These are phyloP conservation scores for Arxiozyma bovina DNA, from an alignment of 1,139 yeast species.

Conservation along the genomic window DNA sequence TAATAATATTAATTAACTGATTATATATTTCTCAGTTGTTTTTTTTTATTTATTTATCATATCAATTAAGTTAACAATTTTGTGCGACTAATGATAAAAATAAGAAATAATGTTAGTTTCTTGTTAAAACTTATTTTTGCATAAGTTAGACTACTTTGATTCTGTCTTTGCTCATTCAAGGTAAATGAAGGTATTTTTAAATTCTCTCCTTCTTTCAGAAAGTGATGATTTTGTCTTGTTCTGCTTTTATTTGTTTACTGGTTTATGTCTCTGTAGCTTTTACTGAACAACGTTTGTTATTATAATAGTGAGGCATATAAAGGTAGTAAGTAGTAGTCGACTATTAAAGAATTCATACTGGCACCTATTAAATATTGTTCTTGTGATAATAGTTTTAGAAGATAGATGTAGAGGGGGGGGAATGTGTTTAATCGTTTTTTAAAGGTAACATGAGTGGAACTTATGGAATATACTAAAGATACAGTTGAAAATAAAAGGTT, in stretches of 20 bases:
- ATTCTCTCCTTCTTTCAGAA: no score
- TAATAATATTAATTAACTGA: constrained; percentile 4
- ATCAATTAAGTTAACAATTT: background rate
- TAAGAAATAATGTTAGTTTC: no score
- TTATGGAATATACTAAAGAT: background rate
- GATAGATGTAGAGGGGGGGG: background rate
- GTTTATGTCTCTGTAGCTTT: background rate
- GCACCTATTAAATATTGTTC: no score
- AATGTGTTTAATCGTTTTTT: background rate
- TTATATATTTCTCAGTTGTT: background rate
- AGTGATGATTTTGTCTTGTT: background rate
- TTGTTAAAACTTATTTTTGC: background rate
- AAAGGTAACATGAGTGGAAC: background rate
- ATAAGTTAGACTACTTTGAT: no score
- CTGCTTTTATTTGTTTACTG: no score
- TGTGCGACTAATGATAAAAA: background rate
- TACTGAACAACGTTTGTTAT: no score
- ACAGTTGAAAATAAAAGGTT: background rate
- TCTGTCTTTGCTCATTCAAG: background rate
- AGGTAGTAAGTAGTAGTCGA: no score
- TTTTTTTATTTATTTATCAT: background rate
- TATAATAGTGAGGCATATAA: no score
- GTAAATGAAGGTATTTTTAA: background rate
- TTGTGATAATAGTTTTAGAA: no score
- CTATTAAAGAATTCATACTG: no score